Evolutionary conservation across 208 protist species (phyloP).

Genomic region (Trypanosomatidae sp.): DNA sequence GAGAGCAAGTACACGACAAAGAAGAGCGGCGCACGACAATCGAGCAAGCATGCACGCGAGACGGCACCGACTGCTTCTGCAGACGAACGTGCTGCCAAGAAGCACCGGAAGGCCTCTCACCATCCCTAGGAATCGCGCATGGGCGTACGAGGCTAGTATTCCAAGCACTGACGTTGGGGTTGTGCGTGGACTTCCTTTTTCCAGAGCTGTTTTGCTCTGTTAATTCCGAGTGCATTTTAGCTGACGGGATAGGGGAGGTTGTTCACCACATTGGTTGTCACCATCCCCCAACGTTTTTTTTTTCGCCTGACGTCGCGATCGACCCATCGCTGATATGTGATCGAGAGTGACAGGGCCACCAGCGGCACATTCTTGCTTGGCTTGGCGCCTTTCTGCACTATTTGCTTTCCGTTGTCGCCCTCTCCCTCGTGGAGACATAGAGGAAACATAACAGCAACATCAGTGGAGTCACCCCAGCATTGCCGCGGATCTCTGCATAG

Average conservation of each 20-base stretch:
- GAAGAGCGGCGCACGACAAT: not conserved
- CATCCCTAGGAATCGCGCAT: not conserved
- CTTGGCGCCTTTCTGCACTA: not conserved
- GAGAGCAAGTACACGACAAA: conserved; percentile 63
- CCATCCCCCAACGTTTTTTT: not conserved
- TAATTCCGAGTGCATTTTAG: not conserved
- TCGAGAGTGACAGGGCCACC: not conserved
- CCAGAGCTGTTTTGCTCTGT: not conserved
- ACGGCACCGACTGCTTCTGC: conserved; percentile 1
- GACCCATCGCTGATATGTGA: not conserved
- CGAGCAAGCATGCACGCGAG: conserved; percentile 18
- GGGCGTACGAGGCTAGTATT: not conserved
- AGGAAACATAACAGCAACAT: not conserved
- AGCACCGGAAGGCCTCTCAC: not conserved
- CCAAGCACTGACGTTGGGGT: too few species aligned
- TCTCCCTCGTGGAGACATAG: not conserved
- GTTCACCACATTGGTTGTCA: not conserved
- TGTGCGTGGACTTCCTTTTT: not conserved
- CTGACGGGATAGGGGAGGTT: not conserved
- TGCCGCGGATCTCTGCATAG: not conserved
- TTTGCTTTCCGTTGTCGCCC: not conserved
- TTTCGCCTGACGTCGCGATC: not conserved
- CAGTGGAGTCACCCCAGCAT: not conserved
- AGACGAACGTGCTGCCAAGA: not conserved
- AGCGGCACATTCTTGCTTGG: not conserved